Evolutionary conservation across 2,329 filamentous ascomycete genomes (phyloP).

Genomic region (Neodidymelliopsis sp.): DNA sequence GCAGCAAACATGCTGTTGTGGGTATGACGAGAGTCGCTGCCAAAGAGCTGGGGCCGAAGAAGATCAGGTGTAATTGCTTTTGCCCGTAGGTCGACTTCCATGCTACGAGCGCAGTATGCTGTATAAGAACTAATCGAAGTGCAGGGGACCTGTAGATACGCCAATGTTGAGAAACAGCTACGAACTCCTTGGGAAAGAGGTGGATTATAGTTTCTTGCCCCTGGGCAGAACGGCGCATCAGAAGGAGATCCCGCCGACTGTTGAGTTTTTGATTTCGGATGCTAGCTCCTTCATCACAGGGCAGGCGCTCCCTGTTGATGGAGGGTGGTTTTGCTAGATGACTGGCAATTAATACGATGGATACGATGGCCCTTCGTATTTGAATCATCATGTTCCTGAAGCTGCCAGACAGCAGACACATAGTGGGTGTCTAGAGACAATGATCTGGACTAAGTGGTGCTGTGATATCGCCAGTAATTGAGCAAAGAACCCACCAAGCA

Average conservation of each 20-base stretch:
- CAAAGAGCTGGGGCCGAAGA: constrained; percentile 49
- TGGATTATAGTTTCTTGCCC: constrained; percentile 33
- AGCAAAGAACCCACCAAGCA: too few species aligned
- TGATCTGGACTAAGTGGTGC: too few species aligned
- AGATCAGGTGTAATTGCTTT: constrained; percentile 46
- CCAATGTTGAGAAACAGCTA: constrained; percentile 40
- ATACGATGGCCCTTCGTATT: too few species aligned
- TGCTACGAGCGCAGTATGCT: too few species aligned
- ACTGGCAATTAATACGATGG: too few species aligned
- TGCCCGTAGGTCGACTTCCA: constrained; percentile 49
- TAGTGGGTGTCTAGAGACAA: too few species aligned
- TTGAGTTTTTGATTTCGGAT: constrained; percentile 58
- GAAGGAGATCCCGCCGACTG: constrained; percentile 53
- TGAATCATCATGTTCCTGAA: too few species aligned
- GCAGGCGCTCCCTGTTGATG: constrained; percentile 56
- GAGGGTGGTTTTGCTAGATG: constrained; percentile 51
- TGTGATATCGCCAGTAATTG: too few species aligned
- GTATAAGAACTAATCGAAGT: background rate
- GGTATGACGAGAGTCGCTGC: constrained; percentile 51
- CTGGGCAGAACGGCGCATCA: constrained; percentile 36
- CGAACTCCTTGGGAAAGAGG: constrained; percentile 26
- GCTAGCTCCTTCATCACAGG: constrained; percentile 58
- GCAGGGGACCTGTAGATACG: constrained; percentile 43
- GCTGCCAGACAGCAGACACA: too few species aligned
- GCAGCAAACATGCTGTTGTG: constrained; percentile 52